A percentile compares a stretch with the other conserved stretches of the same genome.
These are phyloP conservation scores for Tulasnella sp. DNA, from an alignment of 768 basidiomycete species.

Conservation along the genomic window DNA sequence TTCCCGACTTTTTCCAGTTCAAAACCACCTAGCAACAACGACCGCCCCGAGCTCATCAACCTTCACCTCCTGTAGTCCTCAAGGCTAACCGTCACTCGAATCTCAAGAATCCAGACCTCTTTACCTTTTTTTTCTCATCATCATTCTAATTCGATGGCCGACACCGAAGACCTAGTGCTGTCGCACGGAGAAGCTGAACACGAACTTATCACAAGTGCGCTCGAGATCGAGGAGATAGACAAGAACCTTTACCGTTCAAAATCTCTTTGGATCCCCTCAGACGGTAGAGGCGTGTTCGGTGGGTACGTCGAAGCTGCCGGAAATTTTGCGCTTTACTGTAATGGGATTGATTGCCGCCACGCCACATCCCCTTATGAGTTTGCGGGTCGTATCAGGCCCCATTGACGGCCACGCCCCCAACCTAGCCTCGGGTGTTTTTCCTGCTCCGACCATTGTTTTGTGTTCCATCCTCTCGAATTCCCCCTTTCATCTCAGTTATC, in stretches of 20 bases:
- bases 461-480: not conserved
- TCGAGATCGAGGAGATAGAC: conserved; percentile 74
- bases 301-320: conserved; percentile 28
- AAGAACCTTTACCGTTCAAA: conserved; percentile 62
- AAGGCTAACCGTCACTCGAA: not conserved
- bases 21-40: not conserved
- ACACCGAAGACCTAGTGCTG: conserved; percentile 2
- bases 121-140: not conserved
- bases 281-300: conserved; percentile 70
- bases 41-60: not conserved
- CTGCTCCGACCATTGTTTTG: not conserved
- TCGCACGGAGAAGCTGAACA: conserved; percentile 19
- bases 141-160: conserved; percentile 5
- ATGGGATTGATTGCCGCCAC: not conserved
- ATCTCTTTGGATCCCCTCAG: conserved; percentile 53
- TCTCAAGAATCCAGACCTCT: not conserved
- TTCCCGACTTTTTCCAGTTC: not conserved
- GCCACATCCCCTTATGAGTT: not conserved
- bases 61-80: not conserved
- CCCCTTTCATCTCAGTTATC: conserved; percentile 18
- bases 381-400: not conserved
- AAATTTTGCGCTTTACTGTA: conserved; percentile 13
- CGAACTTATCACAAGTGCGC: conserved; percentile 58
- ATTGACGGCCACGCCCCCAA: not conserved
- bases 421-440: not conserved